Base-by-base conservation (phyloP, 2,329 filamentous ascomycete species). In the Fonsecaea monophora region DNA sequence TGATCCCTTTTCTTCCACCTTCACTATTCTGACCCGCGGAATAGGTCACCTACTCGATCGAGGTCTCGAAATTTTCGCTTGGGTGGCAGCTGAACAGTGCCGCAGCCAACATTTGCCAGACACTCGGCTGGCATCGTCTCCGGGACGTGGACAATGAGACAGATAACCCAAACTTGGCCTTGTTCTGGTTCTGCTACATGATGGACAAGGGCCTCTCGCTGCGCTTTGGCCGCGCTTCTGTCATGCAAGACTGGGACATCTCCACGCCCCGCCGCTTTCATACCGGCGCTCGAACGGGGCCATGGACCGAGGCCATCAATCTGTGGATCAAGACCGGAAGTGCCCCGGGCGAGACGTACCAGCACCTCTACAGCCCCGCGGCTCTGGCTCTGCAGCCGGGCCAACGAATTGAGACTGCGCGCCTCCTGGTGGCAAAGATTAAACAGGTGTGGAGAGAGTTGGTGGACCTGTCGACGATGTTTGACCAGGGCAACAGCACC, bases 151-250 rank as follows among this genome's bases (percentile, higher is more conserved):
- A 37, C 1, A 32, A n/a, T 18, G 53, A 55, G 32, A 7, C 9
- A 2, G 4, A 55, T 9, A 37, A 37, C n/a, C 9, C 15, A n/a
- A 55, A 37, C 8, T 10, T 10, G n/a, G 30, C n/a, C 53, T n/a
- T 35, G 5, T 55, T 55, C 53, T 55, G 53, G 53, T 55, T 55
- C 32, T 34, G 30, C 34, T 55, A 55, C 53, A 55, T 55, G 15
- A 18, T 55, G 53, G 53, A 55, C 18, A 55, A 37, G 34, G 53
- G 30, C 34, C 53, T 55, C 2, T 34, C 53, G 15, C 12, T 55
- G 30, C 30, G 53, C 7, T 55, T 55, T 10, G 53, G 53, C 15
- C 53, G 53, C n/a, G 1, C 53, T 7, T 37, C 53, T 3, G 34
- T 8, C 53, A 35, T 55, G 53, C 53, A 55, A 10, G 53, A 55